phyloP scores from a whole-genome alignment of 2,329 filamentous ascomycete genomes.

The Oidium heveae region DNA sequence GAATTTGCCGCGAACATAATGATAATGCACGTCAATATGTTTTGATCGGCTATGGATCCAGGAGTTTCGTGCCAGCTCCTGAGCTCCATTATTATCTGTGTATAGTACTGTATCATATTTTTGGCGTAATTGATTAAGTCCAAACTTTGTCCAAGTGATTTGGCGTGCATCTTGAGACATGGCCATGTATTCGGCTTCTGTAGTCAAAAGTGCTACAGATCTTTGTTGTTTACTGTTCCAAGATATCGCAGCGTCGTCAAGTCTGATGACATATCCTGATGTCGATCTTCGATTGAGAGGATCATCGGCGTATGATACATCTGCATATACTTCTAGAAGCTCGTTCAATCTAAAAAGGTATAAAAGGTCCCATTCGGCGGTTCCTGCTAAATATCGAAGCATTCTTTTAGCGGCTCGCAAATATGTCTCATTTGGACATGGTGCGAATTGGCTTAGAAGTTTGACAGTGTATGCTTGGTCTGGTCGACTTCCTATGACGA shows the following conservation, averaged over 20 bases:
- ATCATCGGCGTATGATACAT: neutral
- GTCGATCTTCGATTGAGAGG: neutral
- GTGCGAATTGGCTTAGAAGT: neutral
- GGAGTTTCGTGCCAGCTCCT: neutral
- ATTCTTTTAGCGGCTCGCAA: neutral
- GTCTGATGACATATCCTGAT: neutral
- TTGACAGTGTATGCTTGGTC: neutral
- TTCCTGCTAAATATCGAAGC: neutral
- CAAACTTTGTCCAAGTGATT: neutral
- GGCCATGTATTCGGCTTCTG: neutral
- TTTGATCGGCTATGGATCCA: neutral
- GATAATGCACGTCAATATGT: neutral
- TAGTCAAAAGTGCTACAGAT: neutral
- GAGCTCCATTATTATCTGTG: neutral
- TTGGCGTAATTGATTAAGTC: neutral
- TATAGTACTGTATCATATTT: neutral
- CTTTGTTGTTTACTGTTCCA: neutral
- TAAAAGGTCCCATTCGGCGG: neutral
- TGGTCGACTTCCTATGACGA: neutral
- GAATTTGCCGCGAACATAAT: neutral
- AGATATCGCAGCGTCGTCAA: neutral
- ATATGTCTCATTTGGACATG: neutral
- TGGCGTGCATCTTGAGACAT: neutral
- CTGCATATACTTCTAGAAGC: neutral
- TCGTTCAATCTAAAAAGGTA: neutral